Conservation (phyloP, 2,329 filamentous ascomycete genomes). For the Fusarium haematococcum region DNA sequence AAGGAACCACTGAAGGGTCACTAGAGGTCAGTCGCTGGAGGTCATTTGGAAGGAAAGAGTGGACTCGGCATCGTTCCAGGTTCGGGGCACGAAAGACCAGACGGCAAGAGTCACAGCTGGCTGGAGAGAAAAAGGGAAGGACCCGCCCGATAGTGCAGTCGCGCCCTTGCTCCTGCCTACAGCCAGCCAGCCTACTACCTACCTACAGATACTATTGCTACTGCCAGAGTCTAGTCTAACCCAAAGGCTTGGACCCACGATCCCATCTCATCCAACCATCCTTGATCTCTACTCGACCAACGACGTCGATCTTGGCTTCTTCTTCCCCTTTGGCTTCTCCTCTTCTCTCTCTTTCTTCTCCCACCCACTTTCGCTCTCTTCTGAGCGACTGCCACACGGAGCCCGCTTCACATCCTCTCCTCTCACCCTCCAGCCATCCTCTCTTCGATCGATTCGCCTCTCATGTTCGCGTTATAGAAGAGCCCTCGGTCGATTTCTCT, state of each 20-base stretch:
- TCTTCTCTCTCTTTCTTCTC: slow-evolving; percentile 15
- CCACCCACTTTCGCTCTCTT: slow-evolving; percentile 31
- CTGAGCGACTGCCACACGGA: slow-evolving; percentile 32
- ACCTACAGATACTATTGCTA: not conserved
- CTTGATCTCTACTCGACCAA: slow-evolving; percentile 24
- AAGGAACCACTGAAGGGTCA: slow-evolving; percentile 13
- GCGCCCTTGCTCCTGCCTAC: slow-evolving; percentile 23
- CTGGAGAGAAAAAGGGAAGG: slow-evolving; percentile 13
- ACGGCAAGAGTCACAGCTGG: slow-evolving; percentile 28
- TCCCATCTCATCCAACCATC: slow-evolving; percentile 24
- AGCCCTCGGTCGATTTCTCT: slow-evolving; percentile 38
- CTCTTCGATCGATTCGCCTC: slow-evolving; percentile 30
- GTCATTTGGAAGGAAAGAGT: slow-evolving; percentile 12
- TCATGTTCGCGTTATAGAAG: slow-evolving; percentile 54
- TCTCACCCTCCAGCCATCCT: not conserved
- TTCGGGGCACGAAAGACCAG: not conserved
- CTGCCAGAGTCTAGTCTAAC: slow-evolving; percentile 1
- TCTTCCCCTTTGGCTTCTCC: slow-evolving; percentile 29
- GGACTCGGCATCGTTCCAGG: not conserved
- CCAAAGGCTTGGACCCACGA: slow-evolving; percentile 35
- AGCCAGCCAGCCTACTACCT: not conserved
- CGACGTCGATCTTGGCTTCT: slow-evolving; percentile 40
- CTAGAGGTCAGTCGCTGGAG: slow-evolving; percentile 8
- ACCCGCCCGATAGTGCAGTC: slow-evolving; percentile 35
- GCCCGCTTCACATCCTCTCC: not conserved